Evolutionary conservation across 176 grass and related monocot genomes (phyloP).

Genomic region (Bolboschoenus planiculmis): DNA sequence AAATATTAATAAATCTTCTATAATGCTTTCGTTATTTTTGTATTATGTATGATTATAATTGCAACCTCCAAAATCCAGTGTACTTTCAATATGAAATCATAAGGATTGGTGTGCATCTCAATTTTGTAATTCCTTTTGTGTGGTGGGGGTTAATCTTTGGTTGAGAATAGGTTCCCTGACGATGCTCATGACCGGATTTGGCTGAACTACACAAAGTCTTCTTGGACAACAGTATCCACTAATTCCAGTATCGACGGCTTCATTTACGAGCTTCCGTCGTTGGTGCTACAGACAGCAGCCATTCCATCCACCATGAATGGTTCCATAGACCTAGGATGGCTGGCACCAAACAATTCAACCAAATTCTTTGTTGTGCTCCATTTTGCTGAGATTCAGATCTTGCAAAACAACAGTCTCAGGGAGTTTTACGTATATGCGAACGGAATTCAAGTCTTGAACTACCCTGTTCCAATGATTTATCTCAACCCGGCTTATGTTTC

Average conservation of each 20-base stretch:
- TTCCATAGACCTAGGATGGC: neutral
- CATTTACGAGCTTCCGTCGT: slow-evolving; percentile 10
- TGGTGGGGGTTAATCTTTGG: too few species aligned
- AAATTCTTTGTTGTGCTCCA: slow-evolving; percentile 19
- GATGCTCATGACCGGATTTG: slow-evolving; percentile 50
- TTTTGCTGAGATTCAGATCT: slow-evolving; percentile 11
- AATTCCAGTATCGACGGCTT: neutral
- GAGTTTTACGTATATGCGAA: neutral
- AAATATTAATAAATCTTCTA: too few species aligned
- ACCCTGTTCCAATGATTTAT: slow-evolving; percentile 17
- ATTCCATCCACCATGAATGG: neutral
- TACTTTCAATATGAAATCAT: too few species aligned
- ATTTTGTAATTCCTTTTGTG: too few species aligned
- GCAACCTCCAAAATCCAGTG: too few species aligned
- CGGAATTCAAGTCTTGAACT: neutral
- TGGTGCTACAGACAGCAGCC: slow-evolving; percentile 26
- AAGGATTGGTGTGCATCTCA: too few species aligned
- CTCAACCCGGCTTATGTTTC: neutral
- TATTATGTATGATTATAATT: too few species aligned
- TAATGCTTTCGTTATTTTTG: too few species aligned
- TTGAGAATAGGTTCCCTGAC: slow-evolving; percentile 29
- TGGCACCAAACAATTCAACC: neutral
- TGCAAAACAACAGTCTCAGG: neutral
- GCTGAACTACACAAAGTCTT: neutral
- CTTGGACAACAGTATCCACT: neutral